Conservation (phyloP, 2,329 filamentous ascomycete species). For the Paraphoma chrysanthemicola region DNA sequence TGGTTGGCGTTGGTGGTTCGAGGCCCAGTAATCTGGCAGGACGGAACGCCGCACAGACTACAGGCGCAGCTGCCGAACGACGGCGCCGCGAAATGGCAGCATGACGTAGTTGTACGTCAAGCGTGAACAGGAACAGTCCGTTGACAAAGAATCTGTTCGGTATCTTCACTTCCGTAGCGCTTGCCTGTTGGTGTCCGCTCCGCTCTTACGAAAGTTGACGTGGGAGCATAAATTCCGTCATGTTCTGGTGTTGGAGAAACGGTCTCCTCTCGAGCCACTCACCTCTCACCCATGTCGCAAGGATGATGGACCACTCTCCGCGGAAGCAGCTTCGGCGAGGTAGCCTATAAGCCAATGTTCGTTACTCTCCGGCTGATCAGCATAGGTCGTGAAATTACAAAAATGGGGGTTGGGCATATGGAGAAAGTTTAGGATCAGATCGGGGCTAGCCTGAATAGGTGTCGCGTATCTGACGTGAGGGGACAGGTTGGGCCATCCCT, state of each 20-base stretch:
- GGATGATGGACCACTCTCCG: no score
- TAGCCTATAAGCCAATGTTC: no score
- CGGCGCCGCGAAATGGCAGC: neutral
- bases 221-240: neutral
- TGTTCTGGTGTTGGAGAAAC: neutral
- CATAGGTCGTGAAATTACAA: neutral
- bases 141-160: neutral
- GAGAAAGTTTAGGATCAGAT: conserved; percentile 8
- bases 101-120: conserved; percentile 4
- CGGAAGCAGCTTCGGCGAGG: no score
- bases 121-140: neutral
- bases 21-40: conserved; percentile 19
- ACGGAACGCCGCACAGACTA: neutral
- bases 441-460: conserved; percentile 12
- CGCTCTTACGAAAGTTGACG: neutral
- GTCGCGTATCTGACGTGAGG: conserved; percentile 20
- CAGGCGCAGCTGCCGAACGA: neutral
- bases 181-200: neutral
- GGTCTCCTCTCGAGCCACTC: no score
- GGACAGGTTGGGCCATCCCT: conserved; percentile 2
- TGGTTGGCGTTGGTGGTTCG: neutral
- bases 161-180: neutral
- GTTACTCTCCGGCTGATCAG: neutral
- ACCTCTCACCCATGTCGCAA: no score
- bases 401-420: neutral